These are phyloP conservation scores for Kwoniella sp. DNA, from an alignment of 768 basidiomycete species.

Conservation along the genomic window DNA sequence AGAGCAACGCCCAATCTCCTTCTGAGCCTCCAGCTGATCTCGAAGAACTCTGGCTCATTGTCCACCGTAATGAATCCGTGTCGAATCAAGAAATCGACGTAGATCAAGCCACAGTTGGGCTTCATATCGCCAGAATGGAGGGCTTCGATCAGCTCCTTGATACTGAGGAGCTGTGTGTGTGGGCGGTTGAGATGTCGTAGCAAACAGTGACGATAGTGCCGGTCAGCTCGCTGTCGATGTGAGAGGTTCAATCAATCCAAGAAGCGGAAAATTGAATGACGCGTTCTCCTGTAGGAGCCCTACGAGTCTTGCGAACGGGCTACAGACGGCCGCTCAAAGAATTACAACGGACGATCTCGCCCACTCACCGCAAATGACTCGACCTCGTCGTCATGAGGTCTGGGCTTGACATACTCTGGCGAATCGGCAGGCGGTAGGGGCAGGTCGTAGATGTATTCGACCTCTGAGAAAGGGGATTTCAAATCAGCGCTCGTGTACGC, in stretches of 20 bases:
- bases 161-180: conserved; percentile 68
- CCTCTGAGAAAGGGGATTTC: conserved; percentile 63
- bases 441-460: conserved; percentile 86
- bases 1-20: conserved; percentile 44
- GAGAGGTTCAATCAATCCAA: no score
- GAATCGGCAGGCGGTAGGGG: conserved; percentile 62
- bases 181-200: background rate
- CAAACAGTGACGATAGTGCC: background rate
- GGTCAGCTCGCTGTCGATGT: no score
- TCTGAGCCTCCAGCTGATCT: conserved; percentile 60
- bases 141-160: conserved; percentile 66
- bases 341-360: background rate
- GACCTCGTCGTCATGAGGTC: conserved; percentile 87
- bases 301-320: no score
- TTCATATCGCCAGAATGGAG: conserved; percentile 81
- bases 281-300: no score
- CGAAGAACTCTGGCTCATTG: conserved; percentile 78
- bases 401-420: conserved; percentile 63
- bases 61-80: conserved; percentile 84
- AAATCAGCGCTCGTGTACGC: background rate
- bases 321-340: no score
- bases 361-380: conserved; percentile 79
- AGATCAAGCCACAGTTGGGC: conserved; percentile 83
- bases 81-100: conserved; percentile 86
- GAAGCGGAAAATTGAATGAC: no score